Evolutionary conservation across 106 monocot genomes (phyloP).

Genomic region (Amphibolis antarctica): DNA sequence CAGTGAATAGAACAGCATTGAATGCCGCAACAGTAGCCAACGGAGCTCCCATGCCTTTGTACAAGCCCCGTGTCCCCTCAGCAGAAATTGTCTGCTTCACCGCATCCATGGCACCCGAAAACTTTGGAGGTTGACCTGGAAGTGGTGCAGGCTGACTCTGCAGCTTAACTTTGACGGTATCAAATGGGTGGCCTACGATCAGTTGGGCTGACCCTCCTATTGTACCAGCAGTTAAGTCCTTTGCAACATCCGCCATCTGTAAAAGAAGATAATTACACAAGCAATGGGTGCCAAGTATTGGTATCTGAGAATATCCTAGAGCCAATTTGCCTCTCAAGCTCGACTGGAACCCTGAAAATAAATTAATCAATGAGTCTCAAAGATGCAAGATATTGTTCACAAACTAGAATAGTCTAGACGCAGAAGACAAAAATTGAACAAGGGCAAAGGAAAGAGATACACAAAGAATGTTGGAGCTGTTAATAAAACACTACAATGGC

Average conservation of each 20-base stretch:
- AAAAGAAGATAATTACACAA: not conserved
- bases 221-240: conserved; percentile 93
- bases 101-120: conserved; percentile 84
- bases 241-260: conserved; percentile 72
- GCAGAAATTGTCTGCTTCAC: conserved; percentile 75
- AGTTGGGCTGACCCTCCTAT: conserved; percentile 81
- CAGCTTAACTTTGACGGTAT: conserved; percentile 93
- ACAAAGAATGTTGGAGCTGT: too few species aligned
- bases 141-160: conserved; percentile 81
- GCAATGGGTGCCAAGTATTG: not conserved
- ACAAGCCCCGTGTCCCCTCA: conserved; percentile 75
- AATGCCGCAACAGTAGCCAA: conserved; percentile 94
- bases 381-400: too few species aligned
- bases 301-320: not conserved
- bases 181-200: conserved; percentile 89
- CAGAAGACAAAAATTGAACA: too few species aligned
- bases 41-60: conserved; percentile 97
- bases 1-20: conserved; percentile 87
- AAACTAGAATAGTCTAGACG: too few species aligned
- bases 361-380: too few species aligned
- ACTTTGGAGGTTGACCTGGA: conserved; percentile 76
- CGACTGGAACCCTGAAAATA: too few species aligned
- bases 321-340: not conserved
- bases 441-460: too few species aligned
- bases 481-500: too few species aligned